Base-by-base conservation (phyloP, 768 basidiomycete genomes). In the Candolleomyces efflorescens region DNA sequence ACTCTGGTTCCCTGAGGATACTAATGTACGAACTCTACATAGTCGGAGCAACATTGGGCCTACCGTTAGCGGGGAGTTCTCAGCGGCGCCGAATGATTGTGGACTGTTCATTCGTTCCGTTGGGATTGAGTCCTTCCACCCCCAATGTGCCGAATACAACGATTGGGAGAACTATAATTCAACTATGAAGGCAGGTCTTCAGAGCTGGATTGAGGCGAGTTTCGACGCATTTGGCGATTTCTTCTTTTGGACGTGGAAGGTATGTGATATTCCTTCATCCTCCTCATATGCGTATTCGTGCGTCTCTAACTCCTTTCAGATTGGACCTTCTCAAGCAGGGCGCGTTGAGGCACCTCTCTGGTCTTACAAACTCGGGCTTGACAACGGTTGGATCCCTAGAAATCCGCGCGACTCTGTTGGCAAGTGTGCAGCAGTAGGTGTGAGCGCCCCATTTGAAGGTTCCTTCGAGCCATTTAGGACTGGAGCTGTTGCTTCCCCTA, bases 21-120 rank as follows among this genome's bases (percentile, higher is more conserved):
- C 9, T 27, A 27, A 27, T 9, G 3, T 27, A 27, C 27, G 4
- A 27, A 27, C 27, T 9, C 9, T 27, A 27, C 27, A 4, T 62
- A 81, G 78, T 60, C 67, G 76, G 62, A 57, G 63, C 49, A 60
- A 62, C 36, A 90, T 92, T 63, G 93, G 93, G 9, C 71, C 93
- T 41, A 84, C 84, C 12, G 66, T 87, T 23, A 84, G 84, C 0
- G 93, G 90, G 44, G 93, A 95, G 70, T 93, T 87, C 70, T 83
- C 87, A 52, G 78, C 77, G 2, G 86, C 83, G 9, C 78, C 76
- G 63, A 90, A 87, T 64, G 76, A 82, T 53, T 90, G 90, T 64
- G 88, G 68, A 7, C 61, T 73, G 15, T 72, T 68, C 56, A 55
- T 74, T 23, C 51, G 58, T 2, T 51, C 51, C 11, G 60, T 56